Percentiles rank a stretch among this genome's conserved stretches.
Evolutionary conservation across 176 grass and related monocot genomes (phyloP).

Genomic region (Thinopyrum elongatum): DNA sequence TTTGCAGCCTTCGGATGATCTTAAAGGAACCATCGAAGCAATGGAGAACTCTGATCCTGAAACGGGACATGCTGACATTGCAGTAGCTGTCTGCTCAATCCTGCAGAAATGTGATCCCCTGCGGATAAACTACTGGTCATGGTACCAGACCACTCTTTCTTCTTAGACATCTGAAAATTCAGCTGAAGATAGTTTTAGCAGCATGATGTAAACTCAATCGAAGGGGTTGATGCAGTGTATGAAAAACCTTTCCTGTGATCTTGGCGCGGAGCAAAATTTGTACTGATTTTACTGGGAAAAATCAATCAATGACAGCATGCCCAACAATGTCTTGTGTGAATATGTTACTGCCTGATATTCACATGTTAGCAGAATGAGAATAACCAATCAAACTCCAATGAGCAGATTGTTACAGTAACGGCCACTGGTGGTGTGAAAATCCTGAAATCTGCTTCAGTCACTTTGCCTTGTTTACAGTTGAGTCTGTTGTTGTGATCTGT

Average conservation of each 20-base stretch:
- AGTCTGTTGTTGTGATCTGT: background rate
- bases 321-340: constrained; percentile 2
- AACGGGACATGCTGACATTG: constrained; percentile 43
- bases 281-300: background rate
- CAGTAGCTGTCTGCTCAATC: constrained; percentile 51
- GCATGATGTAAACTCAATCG: background rate
- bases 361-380: background rate
- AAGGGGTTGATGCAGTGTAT: background rate
- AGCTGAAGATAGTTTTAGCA: background rate
- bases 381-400: background rate
- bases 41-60: constrained; percentile 36
- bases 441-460: background rate
- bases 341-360: background rate
- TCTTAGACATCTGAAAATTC: constrained; percentile 27
- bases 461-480: background rate
- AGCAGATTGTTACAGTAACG: background rate
- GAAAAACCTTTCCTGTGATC: background rate
- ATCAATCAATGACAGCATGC: constrained; percentile 2
- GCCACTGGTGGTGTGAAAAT: background rate
- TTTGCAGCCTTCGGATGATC: constrained; percentile 70
- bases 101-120: constrained; percentile 79
- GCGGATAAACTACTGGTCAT: constrained; percentile 85
- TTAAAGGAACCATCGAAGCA: constrained; percentile 41
- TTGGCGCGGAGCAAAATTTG: background rate
- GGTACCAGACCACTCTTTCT: constrained; percentile 69